A percentile compares a stretch with the other conserved stretches of the same genome.
Conservation (phyloP, 371 early-diverging fungal species). For the Mortierella polycephala region DNA sequence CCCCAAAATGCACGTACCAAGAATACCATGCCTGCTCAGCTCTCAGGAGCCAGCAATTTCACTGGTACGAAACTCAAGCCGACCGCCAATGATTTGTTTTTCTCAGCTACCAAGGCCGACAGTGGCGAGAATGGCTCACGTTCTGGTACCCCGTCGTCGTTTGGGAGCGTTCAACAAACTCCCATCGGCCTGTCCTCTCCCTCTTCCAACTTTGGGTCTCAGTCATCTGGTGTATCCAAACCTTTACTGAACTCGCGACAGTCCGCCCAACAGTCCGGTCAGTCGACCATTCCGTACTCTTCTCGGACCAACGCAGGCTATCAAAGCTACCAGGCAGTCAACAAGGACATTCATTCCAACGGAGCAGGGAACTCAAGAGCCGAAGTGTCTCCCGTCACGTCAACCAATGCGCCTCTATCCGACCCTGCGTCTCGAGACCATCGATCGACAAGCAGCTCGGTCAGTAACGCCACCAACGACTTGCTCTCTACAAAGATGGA, state of each 20-base stretch:
- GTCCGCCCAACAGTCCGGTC: slow-evolving; percentile 5
- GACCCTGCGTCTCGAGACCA: neutral
- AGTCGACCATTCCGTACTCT: slow-evolving; percentile 4
- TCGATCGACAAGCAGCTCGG: neutral
- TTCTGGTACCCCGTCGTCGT: slow-evolving; percentile 22
- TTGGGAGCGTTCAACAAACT: slow-evolving; percentile 14
- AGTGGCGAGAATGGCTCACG: slow-evolving; percentile 9
- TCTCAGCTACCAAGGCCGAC: slow-evolving; percentile 21
- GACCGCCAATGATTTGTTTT: slow-evolving; percentile 37
- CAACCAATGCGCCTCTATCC: slow-evolving; percentile 2
- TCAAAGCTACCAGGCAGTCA: slow-evolving; percentile 1
- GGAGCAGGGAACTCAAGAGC: slow-evolving; percentile 13
- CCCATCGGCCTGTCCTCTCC: slow-evolving; percentile 24
- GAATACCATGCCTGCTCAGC: slow-evolving; percentile 17
- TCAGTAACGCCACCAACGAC: neutral
- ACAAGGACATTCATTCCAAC: slow-evolving; percentile 3
- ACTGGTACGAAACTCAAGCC: slow-evolving; percentile 13
- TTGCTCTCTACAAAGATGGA: slow-evolving; percentile 10
- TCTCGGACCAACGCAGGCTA: slow-evolving; percentile 1
- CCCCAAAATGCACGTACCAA: neutral
- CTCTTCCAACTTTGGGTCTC: slow-evolving; percentile 4
- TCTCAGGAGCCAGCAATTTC: slow-evolving; percentile 16
- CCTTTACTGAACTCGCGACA: slow-evolving; percentile 21
- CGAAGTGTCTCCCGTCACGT: neutral
- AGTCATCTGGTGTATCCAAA: slow-evolving; percentile 22